Percentiles rank a stretch among this genome's conserved stretches.
phyloP scores from a whole-genome alignment of 768 basidiomycete genomes.

The Boletus subparvulus region DNA sequence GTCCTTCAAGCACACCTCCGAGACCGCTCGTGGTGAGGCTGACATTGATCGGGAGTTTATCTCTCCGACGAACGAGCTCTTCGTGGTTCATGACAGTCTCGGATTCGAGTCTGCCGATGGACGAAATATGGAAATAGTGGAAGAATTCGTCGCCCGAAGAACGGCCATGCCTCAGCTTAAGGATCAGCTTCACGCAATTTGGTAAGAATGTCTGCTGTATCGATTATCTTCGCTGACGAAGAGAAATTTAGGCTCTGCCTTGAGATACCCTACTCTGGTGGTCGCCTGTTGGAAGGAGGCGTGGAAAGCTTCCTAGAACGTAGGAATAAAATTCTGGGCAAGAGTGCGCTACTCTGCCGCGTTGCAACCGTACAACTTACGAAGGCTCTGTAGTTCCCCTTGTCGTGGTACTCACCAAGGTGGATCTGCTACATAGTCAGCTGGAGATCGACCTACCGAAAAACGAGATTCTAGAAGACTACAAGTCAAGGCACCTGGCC shows the following conservation, averaged over 20 bases:
- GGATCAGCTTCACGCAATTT: constrained; percentile 15
- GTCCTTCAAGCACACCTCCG: constrained; percentile 2
- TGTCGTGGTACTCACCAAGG: constrained; percentile 18
- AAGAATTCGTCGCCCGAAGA: constrained; percentile 4
- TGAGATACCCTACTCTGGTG: constrained; percentile 13
- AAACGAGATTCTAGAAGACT: background rate
- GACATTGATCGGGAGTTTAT: constrained; percentile 15
- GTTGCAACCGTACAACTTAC: background rate
- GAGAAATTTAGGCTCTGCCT: constrained; percentile 13
- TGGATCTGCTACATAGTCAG: constrained; percentile 6
- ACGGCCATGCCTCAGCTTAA: background rate
- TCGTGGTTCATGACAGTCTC: constrained; percentile 19
- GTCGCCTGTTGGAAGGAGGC: constrained; percentile 13
- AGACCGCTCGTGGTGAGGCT: background rate
- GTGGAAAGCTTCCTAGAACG: constrained; percentile 8
- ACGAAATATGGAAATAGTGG: constrained; percentile 1
- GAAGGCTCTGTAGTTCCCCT: background rate
- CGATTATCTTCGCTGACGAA: background rate
- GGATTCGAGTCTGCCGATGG: constrained; percentile 16
- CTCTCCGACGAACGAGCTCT: constrained; percentile 11
- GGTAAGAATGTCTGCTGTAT: background rate
- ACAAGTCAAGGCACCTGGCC: background rate
- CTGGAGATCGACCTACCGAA: background rate
- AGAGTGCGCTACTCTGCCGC: background rate
- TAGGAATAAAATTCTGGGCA: constrained; percentile 7